Percentiles rank a stretch among this genome's conserved stretches.
These are phyloP conservation scores for Xylaria nigripes DNA, from an alignment of 495 filamentous ascomycete species.

Conservation along the genomic window DNA sequence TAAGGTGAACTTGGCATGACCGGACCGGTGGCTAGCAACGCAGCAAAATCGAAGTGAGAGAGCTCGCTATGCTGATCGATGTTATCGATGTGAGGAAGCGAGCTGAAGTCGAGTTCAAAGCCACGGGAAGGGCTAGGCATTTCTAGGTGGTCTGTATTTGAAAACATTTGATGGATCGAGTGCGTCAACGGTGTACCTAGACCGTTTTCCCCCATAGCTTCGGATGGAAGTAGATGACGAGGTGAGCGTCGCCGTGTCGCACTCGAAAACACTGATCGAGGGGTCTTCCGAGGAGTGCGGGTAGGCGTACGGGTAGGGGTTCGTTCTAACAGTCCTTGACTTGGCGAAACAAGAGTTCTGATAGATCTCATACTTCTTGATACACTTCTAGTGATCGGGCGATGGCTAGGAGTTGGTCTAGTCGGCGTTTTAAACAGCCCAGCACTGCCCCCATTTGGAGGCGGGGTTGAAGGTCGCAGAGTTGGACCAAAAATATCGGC, in stretches of 20 bases:
- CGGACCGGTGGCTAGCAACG: constrained; percentile 42
- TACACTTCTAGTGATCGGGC: constrained; percentile 49
- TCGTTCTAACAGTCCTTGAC: constrained; percentile 26
- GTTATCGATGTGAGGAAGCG: constrained; percentile 33
- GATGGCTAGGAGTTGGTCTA: constrained; percentile 47
- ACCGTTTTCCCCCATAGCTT: constrained; percentile 23
- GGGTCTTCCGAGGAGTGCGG: constrained; percentile 29
- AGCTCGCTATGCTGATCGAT: constrained; percentile 25
- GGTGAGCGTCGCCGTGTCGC: constrained; percentile 20
- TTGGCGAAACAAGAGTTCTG: constrained; percentile 29
- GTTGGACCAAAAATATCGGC: constrained; percentile 51
- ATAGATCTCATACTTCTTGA: constrained; percentile 42
- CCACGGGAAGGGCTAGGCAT: constrained; percentile 30
- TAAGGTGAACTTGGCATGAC: constrained; percentile 48
- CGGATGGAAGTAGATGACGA: constrained; percentile 30
- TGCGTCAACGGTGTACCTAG: constrained; percentile 51
- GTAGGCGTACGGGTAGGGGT: constrained; percentile 40
- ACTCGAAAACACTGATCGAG: constrained; percentile 18
- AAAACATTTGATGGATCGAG: constrained; percentile 52
- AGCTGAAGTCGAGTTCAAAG: constrained; percentile 30
- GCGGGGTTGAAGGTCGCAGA: constrained; percentile 54
- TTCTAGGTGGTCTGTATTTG: constrained; percentile 42
- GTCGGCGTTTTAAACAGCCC: constrained; percentile 50
- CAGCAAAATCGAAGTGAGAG: constrained; percentile 31
- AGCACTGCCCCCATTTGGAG: constrained; percentile 39